Evolutionary conservation across 2,329 filamentous ascomycete species (phyloP).

Genomic region (Neoarthrinium moseri): DNA sequence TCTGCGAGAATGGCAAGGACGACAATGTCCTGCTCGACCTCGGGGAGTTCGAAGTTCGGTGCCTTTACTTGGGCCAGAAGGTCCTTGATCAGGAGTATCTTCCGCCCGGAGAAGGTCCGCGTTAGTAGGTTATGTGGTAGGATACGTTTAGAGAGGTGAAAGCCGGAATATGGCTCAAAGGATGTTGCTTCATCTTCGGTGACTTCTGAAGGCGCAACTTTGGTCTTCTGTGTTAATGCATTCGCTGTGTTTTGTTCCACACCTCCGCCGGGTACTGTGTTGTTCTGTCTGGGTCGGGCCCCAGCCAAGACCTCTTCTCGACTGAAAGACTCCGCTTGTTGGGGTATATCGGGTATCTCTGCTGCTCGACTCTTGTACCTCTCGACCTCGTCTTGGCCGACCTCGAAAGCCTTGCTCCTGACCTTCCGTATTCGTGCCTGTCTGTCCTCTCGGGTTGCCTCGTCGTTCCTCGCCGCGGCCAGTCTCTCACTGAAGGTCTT

Average conservation of each 20-base stretch:
- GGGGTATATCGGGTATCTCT: conserved; percentile 49
- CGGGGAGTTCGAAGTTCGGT: conserved; percentile 78
- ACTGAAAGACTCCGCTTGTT: conserved; percentile 53
- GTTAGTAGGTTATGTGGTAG: conserved; percentile 79
- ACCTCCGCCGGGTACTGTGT: too few species aligned
- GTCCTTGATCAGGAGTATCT: conserved; percentile 74
- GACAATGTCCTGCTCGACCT: conserved; percentile 83
- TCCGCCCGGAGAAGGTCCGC: conserved; percentile 76
- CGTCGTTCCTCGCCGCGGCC: conserved; percentile 63
- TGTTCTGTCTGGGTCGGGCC: conserved; percentile 41
- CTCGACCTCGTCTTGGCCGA: conserved; percentile 59
- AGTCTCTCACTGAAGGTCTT: conserved; percentile 82
- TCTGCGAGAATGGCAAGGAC: conserved; percentile 84
- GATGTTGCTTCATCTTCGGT: conserved; percentile 53
- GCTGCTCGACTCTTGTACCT: conserved; percentile 57
- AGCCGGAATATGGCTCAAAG: conserved; percentile 83
- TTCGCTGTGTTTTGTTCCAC: conserved; percentile 19
- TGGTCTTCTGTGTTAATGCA: conserved; percentile 22
- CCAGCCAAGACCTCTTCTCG: conserved; percentile 60
- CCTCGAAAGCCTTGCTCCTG: conserved; percentile 56
- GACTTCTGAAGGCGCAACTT: conserved; percentile 30
- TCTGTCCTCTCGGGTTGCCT: conserved; percentile 48
- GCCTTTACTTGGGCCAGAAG: conserved; percentile 78
- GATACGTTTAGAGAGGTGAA: conserved; percentile 80
- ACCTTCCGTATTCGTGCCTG: conserved; percentile 51